Percentiles rank a stretch among this genome's conserved stretches.
These are phyloP conservation scores for Rhynchospora pubera DNA, from an alignment of 176 grass and related monocot species.

Conservation along the genomic window DNA sequence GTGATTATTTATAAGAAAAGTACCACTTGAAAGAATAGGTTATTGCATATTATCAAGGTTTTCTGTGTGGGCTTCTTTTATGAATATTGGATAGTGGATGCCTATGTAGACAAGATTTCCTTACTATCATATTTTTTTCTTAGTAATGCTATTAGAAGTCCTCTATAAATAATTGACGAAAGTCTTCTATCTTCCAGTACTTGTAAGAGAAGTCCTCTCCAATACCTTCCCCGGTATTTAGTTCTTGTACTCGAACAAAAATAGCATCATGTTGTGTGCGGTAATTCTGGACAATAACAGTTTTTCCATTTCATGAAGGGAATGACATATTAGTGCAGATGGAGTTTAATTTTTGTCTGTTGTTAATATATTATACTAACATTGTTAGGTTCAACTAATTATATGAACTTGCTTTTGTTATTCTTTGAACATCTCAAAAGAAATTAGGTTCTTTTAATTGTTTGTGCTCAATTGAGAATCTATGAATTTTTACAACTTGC, in stretches of 20 bases:
- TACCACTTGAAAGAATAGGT: not conserved
- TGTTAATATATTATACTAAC: no score
- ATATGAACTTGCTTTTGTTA: constrained; percentile 33
- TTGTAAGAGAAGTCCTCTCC: not conserved
- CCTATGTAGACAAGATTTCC: not conserved
- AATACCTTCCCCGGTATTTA: not conserved
- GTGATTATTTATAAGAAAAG: not conserved
- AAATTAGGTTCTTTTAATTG: constrained; percentile 35
- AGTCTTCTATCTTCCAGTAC: not conserved
- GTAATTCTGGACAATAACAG: not conserved
- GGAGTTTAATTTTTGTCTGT: no score
- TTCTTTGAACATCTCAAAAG: constrained; percentile 40
- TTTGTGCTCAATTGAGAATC: not conserved
- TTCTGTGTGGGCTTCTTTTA: not conserved
- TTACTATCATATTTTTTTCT: not conserved
- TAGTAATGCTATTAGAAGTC: not conserved
- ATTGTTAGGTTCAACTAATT: no score
- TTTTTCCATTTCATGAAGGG: not conserved
- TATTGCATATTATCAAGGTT: not conserved
- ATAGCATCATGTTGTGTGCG: not conserved
- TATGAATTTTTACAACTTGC: not conserved
- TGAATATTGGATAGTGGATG: not conserved
- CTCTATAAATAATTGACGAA: not conserved
- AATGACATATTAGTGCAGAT: not conserved
- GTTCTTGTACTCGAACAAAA: not conserved